Evolutionary conservation across 208 protist genomes (phyloP).

Genomic region (Trypanosoma congolense): DNA sequence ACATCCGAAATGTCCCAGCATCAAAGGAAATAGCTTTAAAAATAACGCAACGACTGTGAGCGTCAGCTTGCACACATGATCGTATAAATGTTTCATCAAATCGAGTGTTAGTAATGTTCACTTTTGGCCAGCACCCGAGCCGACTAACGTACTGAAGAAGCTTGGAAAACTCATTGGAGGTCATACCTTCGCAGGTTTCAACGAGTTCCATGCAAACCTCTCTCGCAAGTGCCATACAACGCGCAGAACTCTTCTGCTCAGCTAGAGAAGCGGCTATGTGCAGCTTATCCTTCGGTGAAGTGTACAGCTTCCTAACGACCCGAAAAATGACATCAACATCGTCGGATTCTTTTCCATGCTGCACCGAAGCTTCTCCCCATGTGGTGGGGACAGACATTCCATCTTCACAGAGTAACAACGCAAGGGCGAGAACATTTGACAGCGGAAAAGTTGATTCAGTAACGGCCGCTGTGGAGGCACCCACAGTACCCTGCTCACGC

Average conservation of each 20-base stretch:
- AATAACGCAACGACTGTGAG: conserved; percentile 76
- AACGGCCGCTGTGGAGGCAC: neutral
- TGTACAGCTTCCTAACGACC: conserved; percentile 7
- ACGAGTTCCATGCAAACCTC: conserved; percentile 26
- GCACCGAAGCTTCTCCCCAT: too few relatives aligned
- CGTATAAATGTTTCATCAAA: conserved; percentile 27
- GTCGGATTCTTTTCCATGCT: neutral
- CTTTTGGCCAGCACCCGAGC: conserved; percentile 31
- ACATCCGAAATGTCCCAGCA: conserved; percentile 28
- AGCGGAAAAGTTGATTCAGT: conserved; percentile 3
- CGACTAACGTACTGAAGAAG: conserved; percentile 58
- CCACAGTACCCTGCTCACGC: too few relatives aligned
- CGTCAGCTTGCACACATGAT: conserved; percentile 47
- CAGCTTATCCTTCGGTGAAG: conserved; percentile 6
- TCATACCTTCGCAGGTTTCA: conserved; percentile 26
- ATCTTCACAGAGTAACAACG: conserved; percentile 7
- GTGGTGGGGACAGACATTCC: neutral
- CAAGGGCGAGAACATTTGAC: conserved; percentile 13
- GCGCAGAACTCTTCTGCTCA: conserved; percentile 8
- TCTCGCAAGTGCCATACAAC: neutral
- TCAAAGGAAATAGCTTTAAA: conserved; percentile 61
- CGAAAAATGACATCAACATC: conserved; percentile 4
- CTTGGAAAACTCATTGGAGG: conserved; percentile 55
- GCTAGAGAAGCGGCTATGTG: conserved; percentile 12
- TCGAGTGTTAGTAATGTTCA: conserved; percentile 5